Evolutionary conservation across 768 basidiomycete genomes (phyloP), one percentile per base, ranked within the genome.

Genomic region (Lanmaoa rubissima): DNA sequence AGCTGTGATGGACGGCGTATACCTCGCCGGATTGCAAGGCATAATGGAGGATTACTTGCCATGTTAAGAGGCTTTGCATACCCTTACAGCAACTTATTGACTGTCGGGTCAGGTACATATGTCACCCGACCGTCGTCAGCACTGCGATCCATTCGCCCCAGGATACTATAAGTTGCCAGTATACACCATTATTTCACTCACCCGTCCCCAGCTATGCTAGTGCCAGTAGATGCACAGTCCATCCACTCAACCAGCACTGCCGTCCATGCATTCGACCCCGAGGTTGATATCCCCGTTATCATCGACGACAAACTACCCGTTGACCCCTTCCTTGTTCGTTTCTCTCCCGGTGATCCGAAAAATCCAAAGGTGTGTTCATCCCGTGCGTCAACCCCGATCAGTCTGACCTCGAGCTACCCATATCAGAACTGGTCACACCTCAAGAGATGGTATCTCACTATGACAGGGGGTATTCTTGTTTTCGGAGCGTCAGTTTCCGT

Each of bases 381-480:
- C 31, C 34, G 9, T 28, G 43, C 21, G 7, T 10, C 24, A 0
- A 16, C 6, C 21, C 13, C n/a, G 13, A 26, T 19, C 31, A 28
- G 51, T 51, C 53, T 63, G 34, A 49, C 50, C 31, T 24, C 21
- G 21, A 24, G 21, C 21, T 42, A 32, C 31, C 31, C 47, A 48
- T 10, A 26, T 7, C 46, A 85, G 84, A 83, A 77, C 57, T 84
- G 82, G 84, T 75, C 79, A 11, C 59, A 53, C 8, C 21, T 57
- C 21, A 72, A 66, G 57, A 73, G 75, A 68, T 83, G 82, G 82
- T 83, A 80, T 61, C 65, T 85, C 35, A 82, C 82, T 10, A n/a
- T 78, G 49, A 59, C 76, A 16, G 76, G 73, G 19, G 77, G 81
- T 21, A 26, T 84, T 5, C 73, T 85, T 26, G 80, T 85, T 36